Conservation (phyloP, 129 eudicot genomes). For the carrot (Daucus carota) region DNA sequence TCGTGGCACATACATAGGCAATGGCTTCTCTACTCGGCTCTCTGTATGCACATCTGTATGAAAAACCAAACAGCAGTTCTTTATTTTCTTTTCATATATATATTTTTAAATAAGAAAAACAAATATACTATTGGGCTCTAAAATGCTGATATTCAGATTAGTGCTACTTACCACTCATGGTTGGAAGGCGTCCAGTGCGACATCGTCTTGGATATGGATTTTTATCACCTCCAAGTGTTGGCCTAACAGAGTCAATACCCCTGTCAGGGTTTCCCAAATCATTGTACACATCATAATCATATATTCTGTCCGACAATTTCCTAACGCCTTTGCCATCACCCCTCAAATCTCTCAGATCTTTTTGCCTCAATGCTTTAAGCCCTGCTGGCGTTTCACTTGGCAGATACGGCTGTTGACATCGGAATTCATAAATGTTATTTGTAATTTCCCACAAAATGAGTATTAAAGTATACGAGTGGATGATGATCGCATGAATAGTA, state of each 20-base stretch:
- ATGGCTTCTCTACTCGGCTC: conserved; percentile 88
- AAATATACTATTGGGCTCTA: no score
- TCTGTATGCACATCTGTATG: conserved; percentile 49
- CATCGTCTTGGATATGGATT: conserved; percentile 90
- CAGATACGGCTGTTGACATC: conserved; percentile 68
- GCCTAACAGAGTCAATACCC: conserved; percentile 63
- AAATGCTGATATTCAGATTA: neutral
- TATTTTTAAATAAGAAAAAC: no score
- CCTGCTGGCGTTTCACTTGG: conserved; percentile 88
- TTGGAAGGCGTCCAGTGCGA: conserved; percentile 86
- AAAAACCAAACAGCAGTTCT: neutral
- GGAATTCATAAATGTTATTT: neutral
- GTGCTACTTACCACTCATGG: conserved; percentile 49
- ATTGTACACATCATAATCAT: conserved; percentile 76
- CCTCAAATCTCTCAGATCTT: conserved; percentile 67
- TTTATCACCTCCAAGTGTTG: conserved; percentile 69
- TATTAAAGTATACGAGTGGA: neutral
- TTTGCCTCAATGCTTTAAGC: conserved; percentile 64
- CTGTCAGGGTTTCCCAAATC: conserved; percentile 91
- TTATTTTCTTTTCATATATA: neutral
- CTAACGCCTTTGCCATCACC: conserved; percentile 84
- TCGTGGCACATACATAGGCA: conserved; percentile 89
- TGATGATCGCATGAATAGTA: neutral
- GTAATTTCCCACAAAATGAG: neutral
- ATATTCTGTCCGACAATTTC: conserved; percentile 63